Evolutionary conservation across 129 eudicot species (phyloP).

Genomic region (Gnaphalium uliginosum): DNA sequence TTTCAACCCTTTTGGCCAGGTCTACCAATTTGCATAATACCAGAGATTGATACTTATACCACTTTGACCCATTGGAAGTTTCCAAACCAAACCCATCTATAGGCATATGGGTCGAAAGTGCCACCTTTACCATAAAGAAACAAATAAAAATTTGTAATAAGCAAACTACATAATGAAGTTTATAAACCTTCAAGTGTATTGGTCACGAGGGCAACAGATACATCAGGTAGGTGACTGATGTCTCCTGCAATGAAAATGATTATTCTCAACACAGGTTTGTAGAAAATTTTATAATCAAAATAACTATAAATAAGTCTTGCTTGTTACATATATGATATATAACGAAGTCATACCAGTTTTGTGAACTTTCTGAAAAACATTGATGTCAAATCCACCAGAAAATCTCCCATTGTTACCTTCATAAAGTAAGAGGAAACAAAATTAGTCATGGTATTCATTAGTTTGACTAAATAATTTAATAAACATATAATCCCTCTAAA

Average conservation of each 20-base stretch:
- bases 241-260: constrained; percentile 58
- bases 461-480: neutral
- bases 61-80: neutral
- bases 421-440: constrained; percentile 14
- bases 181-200: constrained; percentile 76
- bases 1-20: neutral
- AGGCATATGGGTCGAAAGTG: neutral
- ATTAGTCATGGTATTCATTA: neutral
- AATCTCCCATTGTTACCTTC: constrained; percentile 80
- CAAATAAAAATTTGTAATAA: neutral
- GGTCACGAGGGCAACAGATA: constrained; percentile 60
- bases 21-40: neutral
- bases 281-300: neutral
- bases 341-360: constrained; percentile 54
- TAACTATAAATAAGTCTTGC: neutral
- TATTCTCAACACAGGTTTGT: neutral
- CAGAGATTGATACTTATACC: neutral
- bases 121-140: neutral
- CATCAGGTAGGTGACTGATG: constrained; percentile 62
- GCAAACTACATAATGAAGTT: constrained; percentile 2
- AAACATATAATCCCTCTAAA: no score
- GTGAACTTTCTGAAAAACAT: constrained; percentile 75
- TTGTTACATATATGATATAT: neutral
- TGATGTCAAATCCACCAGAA: constrained; percentile 95
- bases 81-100: neutral